Conservation (phyloP, 129 eudicot genomes). For the Ambrosia trifida region DNA sequence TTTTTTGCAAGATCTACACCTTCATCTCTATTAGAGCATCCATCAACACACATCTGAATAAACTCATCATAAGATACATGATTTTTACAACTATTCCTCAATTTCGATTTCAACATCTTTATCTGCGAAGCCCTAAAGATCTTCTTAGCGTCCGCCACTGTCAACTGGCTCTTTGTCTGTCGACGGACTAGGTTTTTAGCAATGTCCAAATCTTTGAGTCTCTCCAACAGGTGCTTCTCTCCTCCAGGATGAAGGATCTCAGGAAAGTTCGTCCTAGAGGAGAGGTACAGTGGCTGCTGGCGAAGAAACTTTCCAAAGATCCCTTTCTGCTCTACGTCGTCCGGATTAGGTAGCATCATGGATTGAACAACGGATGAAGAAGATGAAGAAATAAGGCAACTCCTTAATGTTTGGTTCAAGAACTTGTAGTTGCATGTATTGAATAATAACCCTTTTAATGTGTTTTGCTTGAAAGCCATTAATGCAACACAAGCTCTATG, state of each 20-base stretch:
- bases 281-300: slow-evolving; percentile 34
- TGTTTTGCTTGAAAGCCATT: slow-evolving; percentile 74
- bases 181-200: slow-evolving; percentile 48
- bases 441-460: slow-evolving; percentile 47
- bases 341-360: slow-evolving; percentile 30
- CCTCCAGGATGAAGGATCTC: slow-evolving; percentile 40
- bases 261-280: slow-evolving; percentile 31
- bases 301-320: slow-evolving; percentile 46
- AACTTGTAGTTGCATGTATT: slow-evolving; percentile 30
- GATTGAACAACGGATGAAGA: slow-evolving; percentile 35
- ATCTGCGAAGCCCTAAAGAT: slow-evolving; percentile 54
- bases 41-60: slow-evolving; percentile 48
- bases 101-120: slow-evolving; percentile 56
- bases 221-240: slow-evolving; percentile 46
- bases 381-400: slow-evolving; percentile 55
- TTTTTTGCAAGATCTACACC: slow-evolving; percentile 57
- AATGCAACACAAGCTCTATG: slow-evolving; percentile 18
- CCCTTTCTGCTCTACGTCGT: slow-evolving; percentile 50
- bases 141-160: slow-evolving; percentile 73
- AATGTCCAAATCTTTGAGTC: slow-evolving; percentile 54
- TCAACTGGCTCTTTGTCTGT: slow-evolving; percentile 37
- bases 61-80: slow-evolving; percentile 54
- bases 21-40: slow-evolving; percentile 45
- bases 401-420: slow-evolving; percentile 43
- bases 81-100: slow-evolving; percentile 39